A percentile compares a stretch with the other conserved stretches of the same genome.
Conservation (phyloP, 768 basidiomycete genomes). For the Amylocystis lapponica region DNA sequence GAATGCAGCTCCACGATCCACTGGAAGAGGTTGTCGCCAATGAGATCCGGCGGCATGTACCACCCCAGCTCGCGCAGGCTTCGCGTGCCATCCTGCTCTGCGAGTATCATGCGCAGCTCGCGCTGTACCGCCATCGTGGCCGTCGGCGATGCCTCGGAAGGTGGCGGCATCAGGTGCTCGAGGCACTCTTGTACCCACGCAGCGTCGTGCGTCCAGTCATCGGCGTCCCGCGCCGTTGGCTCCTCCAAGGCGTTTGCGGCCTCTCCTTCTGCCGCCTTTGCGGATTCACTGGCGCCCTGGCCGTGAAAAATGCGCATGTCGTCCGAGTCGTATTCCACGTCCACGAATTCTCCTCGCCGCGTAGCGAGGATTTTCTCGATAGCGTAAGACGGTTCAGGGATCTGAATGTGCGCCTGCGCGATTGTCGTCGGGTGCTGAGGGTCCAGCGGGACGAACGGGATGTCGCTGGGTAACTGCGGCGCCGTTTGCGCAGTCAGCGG, state of each 20-base stretch:
- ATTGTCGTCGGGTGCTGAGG: slow-evolving; percentile 40
- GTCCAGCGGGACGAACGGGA: slow-evolving; percentile 45
- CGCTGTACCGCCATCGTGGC: slow-evolving; percentile 54
- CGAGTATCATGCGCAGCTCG: slow-evolving; percentile 58
- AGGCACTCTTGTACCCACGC: slow-evolving; percentile 41
- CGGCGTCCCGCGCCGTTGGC: too few relatives aligned
- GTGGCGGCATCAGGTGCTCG: slow-evolving; percentile 53
- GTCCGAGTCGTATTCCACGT: slow-evolving; percentile 43
- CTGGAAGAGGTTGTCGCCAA: slow-evolving; percentile 63
- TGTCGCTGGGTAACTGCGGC: too few relatives aligned
- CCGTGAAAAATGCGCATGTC: slow-evolving; percentile 41
- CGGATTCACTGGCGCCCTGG: too few relatives aligned
- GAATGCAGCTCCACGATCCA: slow-evolving; percentile 75
- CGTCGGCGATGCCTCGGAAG: slow-evolving; percentile 44
- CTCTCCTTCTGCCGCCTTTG: too few relatives aligned
- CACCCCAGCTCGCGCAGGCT: slow-evolving; percentile 57
- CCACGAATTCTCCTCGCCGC: slow-evolving; percentile 34
- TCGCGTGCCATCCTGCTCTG: slow-evolving; percentile 45
- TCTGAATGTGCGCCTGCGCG: slow-evolving; percentile 28
- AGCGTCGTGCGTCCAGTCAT: slow-evolving; percentile 52
- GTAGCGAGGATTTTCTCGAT: slow-evolving; percentile 42
- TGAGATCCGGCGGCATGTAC: slow-evolving; percentile 63
- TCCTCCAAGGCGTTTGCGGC: too few relatives aligned
- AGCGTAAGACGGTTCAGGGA: slow-evolving; percentile 55
- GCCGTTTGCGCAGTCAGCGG: too few relatives aligned